Conservation (phyloP, 148 eudicot species). For the Nyssa sinensis region DNA sequence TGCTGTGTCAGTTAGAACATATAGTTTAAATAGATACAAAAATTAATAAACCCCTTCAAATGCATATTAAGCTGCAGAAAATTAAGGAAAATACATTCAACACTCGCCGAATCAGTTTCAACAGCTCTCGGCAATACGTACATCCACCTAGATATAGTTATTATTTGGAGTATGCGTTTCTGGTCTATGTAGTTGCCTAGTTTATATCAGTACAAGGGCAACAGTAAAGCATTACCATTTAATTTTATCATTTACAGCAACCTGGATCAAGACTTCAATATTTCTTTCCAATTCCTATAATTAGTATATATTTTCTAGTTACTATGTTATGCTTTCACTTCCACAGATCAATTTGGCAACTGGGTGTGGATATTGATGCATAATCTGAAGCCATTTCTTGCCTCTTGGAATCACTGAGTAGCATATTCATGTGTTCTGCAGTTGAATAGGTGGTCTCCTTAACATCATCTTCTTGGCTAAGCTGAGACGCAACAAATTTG, state of each 20-base stretch:
- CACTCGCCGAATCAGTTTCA: constrained; percentile 19
- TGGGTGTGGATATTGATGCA: constrained; percentile 31
- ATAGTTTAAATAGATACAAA: neutral
- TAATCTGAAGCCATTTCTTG: constrained; percentile 21
- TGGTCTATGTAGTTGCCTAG: constrained; percentile 16
- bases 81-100: constrained; percentile 28
- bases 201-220: neutral
- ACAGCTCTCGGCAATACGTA: constrained; percentile 22
- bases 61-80: constrained; percentile 21
- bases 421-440: constrained; percentile 31
- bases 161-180: constrained; percentile 6
- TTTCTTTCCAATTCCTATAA: constrained; percentile 13
- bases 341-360: constrained; percentile 45
- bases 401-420: constrained; percentile 23
- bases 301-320: too few relatives aligned
- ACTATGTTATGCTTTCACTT: constrained; percentile 19
- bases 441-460: constrained; percentile 5
- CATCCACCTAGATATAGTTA: constrained; percentile 11
- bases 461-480: constrained; percentile 28
- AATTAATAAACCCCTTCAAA: constrained; percentile 19
- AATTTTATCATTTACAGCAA: constrained; percentile 36
- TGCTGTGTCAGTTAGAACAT: neutral
- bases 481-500: constrained; percentile 45
- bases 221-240: constrained; percentile 21
- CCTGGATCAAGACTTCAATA: constrained; percentile 34